Percentiles rank a stretch among this genome's conserved stretches.
Evolutionary conservation across 768 basidiomycete genomes (phyloP).

Genomic region (Leccinum truebloodii): DNA sequence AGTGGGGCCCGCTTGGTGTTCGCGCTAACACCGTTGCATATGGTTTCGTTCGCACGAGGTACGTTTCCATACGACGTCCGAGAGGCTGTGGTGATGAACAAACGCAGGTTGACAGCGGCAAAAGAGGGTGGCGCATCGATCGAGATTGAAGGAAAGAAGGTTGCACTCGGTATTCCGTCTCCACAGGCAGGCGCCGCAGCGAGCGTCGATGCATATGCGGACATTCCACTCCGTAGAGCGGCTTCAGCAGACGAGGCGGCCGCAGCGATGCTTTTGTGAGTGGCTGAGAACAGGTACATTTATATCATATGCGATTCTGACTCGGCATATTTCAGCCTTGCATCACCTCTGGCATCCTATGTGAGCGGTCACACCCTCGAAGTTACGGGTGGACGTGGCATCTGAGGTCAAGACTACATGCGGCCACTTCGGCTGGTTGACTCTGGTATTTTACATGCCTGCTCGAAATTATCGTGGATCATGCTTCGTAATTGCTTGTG

Average conservation of each 20-base stretch:
- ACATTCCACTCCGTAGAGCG: slow-evolving; percentile 68
- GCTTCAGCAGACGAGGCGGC: slow-evolving; percentile 78
- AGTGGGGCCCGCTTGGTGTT: slow-evolving; percentile 83
- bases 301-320: slow-evolving; percentile 7
- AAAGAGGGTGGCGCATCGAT: slow-evolving; percentile 79
- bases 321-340: slow-evolving; percentile 48
- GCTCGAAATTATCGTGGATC: background rate
- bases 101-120: slow-evolving; percentile 64
- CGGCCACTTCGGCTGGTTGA: background rate
- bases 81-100: slow-evolving; percentile 6
- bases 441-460: background rate
- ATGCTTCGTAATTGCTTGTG: background rate
- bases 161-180: slow-evolving; percentile 77
- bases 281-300: slow-evolving; percentile 13
- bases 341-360: slow-evolving; percentile 76
- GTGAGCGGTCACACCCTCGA: slow-evolving; percentile 83
- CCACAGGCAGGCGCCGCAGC: slow-evolving; percentile 42
- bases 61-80: slow-evolving; percentile 1
- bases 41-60: slow-evolving; percentile 78
- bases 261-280: slow-evolving; percentile 73
- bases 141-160: slow-evolving; percentile 81
- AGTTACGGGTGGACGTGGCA: slow-evolving; percentile 80
- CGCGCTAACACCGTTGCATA: slow-evolving; percentile 82
- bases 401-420: slow-evolving; percentile 37
- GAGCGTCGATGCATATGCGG: slow-evolving; percentile 42